Evolutionary conservation across 768 basidiomycete genomes (phyloP).

Genomic region (Pleurotus sapidus): DNA sequence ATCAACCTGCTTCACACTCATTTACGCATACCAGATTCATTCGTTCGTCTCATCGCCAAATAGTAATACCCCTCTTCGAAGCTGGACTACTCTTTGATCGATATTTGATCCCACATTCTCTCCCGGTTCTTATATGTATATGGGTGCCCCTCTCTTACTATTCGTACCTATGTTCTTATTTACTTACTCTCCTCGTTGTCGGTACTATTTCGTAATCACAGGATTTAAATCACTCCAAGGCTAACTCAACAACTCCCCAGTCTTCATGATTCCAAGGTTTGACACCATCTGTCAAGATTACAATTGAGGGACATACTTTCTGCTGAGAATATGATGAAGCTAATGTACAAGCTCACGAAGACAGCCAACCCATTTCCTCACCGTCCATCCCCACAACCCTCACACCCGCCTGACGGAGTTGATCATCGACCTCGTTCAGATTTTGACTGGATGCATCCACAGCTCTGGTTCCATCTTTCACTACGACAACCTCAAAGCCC

Average conservation of each 20-base stretch:
- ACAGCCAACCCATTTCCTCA: not conserved
- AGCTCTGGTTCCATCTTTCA: conserved; percentile 21
- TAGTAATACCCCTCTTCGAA: conserved; percentile 2
- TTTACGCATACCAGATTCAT: not conserved
- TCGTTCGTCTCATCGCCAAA: not conserved
- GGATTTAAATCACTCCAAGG: too few species aligned
- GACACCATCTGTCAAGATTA: too few species aligned
- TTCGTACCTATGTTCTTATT: conserved; percentile 7
- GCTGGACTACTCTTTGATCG: not conserved
- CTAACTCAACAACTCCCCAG: too few species aligned
- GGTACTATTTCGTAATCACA: not conserved
- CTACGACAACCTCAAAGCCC: conserved; percentile 26
- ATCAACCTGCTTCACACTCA: not conserved
- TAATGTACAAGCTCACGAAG: not conserved
- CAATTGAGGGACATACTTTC: too few species aligned
- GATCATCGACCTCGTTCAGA: not conserved
- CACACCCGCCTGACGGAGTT: not conserved
- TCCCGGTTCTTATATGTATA: not conserved
- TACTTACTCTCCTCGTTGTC: not conserved
- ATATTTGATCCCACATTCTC: not conserved
- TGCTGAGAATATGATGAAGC: too few species aligned
- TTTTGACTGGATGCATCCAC: conserved; percentile 15
- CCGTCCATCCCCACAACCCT: not conserved
- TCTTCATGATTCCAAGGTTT: too few species aligned
- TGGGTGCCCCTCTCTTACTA: conserved; percentile 2